Evolutionary conservation across 805 yeast genomes (phyloP), one percentile per base, ranked within the genome.

Genomic region (Metschnikowia similis): DNA sequence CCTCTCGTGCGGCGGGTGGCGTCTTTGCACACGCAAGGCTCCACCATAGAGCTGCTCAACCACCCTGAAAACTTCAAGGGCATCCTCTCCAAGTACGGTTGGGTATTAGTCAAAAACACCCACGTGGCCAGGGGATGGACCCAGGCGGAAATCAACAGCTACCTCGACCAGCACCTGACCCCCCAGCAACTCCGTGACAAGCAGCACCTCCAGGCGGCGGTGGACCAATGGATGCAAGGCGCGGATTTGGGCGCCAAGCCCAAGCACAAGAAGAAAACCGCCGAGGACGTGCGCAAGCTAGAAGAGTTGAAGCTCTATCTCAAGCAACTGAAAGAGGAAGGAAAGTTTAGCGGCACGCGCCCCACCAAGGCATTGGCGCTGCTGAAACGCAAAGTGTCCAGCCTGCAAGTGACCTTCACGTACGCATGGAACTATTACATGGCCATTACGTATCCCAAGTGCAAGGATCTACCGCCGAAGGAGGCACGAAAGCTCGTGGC

Each of bases 341-440:
- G 50, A n/a, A 37, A 32, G 7, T 44, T 42, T 47, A 32, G 40
- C 9, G 41, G 48, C 32, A 37, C 9, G 8, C 10, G 27, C 13
- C 16, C 14, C 13, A 13, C 13, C 40, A 31, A 17, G 29, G 35
- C 36, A 3, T 17, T 6, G 4, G 2, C 39, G 4, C 13, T 4
- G 17, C 41, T 45, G 32, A 21, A 42, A n/a, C 31, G 49, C 17
- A 43, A 52, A 11, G 39, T 29, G 11, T 32, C 43, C 17, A 31
- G 36, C 9, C 56, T 51, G 41, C 34, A 63, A 36, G 50, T 69
- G 31, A 63, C 64, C 11, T 56, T 60, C 50, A 63, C 63, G 26
- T 65, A 70, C 48, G 73, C 74, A 1, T 70, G 73, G 72, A 70
- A 70, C 58, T 70, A 67, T 49, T 70, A 52, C 52, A 50, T 60